These are phyloP conservation scores for Coprinopsis sp. DNA, from an alignment of 768 basidiomycete species.

Conservation along the genomic window DNA sequence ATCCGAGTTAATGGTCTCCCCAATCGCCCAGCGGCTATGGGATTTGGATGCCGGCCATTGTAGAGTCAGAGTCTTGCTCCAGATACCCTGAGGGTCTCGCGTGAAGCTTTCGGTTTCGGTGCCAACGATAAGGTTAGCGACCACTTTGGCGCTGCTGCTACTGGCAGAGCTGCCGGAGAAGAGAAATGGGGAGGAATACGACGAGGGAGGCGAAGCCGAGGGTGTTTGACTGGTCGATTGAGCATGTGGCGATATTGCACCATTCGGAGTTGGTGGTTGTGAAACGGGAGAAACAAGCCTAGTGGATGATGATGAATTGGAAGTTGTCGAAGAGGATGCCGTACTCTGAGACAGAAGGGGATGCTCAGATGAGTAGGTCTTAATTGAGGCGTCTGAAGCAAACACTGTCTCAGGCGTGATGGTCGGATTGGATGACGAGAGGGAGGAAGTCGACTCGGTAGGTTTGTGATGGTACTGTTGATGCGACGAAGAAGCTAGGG, in stretches of 20 bases:
- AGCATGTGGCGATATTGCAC: background rate
- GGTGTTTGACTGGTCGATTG: constrained; percentile 5
- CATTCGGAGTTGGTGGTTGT: constrained; percentile 9
- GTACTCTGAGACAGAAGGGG: constrained; percentile 6
- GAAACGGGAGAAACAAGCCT: constrained; percentile 11
- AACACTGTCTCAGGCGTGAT: constrained; percentile 35
- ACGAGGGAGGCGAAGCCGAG: constrained; percentile 11
- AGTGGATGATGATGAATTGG: background rate
- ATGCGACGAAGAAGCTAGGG: constrained; percentile 13
- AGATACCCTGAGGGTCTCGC: constrained; percentile 52
- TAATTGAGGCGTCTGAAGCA: constrained; percentile 26
- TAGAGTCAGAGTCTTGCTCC: constrained; percentile 60
- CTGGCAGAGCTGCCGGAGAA: constrained; percentile 15
- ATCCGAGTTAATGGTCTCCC: constrained; percentile 68
- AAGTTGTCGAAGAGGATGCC: background rate
- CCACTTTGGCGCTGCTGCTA: constrained; percentile 31
- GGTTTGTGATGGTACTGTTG: constrained; percentile 15
- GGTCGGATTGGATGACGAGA: constrained; percentile 38
- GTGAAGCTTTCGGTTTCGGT: constrained; percentile 59
- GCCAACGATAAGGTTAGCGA: constrained; percentile 50
- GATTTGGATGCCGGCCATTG: constrained; percentile 71
- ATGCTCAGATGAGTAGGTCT: constrained; percentile 6
- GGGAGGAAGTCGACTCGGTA: constrained; percentile 27
- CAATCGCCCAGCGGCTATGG: constrained; percentile 71
- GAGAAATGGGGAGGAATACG: constrained; percentile 17